Evolutionary conservation across 306 rosid species (phyloP).

Genomic region (Glycyrrhiza uralensis): DNA sequence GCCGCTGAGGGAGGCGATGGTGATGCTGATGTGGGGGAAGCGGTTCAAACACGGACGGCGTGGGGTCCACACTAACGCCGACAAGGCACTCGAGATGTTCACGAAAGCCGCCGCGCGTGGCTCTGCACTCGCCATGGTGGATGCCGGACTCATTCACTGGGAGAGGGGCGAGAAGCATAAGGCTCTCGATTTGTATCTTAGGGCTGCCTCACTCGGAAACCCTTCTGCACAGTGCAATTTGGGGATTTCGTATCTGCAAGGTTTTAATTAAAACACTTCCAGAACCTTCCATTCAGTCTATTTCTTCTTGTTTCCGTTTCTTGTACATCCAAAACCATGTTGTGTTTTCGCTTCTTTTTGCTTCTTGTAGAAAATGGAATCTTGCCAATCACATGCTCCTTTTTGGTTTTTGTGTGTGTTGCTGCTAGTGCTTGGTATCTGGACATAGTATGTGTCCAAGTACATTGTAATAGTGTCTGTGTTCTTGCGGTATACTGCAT

Average conservation of each 20-base stretch:
- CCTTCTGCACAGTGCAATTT: conserved; percentile 79
- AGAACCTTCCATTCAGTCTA: neutral
- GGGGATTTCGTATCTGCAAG: conserved; percentile 78
- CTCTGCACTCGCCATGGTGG: conserved; percentile 80
- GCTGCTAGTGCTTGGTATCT: neutral
- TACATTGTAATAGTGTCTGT: neutral
- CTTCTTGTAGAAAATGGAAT: neutral
- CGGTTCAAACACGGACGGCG: conserved; percentile 73
- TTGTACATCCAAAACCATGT: neutral
- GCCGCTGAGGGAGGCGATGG: conserved; percentile 73
- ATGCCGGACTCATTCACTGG: conserved; percentile 82
- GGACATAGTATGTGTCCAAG: neutral
- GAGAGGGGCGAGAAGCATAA: conserved; percentile 54
- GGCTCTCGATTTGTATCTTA: conserved; percentile 55
- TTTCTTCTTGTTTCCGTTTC: neutral
- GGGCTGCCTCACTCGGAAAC: conserved; percentile 70
- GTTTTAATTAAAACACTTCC: conserved; percentile 37
- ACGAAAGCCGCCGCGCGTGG: conserved; percentile 69
- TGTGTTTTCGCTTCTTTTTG: neutral
- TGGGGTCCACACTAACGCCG: conserved; percentile 45
- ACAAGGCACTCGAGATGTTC: conserved; percentile 71
- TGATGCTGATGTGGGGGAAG: conserved; percentile 65
- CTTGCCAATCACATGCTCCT: neutral
- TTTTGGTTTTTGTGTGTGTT: neutral
- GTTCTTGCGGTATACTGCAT: neutral